A percentile compares a stretch with the other conserved stretches of the same genome.
phyloP scores from a whole-genome alignment of 805 yeast species.

The Spathaspora gorwiae region DNA sequence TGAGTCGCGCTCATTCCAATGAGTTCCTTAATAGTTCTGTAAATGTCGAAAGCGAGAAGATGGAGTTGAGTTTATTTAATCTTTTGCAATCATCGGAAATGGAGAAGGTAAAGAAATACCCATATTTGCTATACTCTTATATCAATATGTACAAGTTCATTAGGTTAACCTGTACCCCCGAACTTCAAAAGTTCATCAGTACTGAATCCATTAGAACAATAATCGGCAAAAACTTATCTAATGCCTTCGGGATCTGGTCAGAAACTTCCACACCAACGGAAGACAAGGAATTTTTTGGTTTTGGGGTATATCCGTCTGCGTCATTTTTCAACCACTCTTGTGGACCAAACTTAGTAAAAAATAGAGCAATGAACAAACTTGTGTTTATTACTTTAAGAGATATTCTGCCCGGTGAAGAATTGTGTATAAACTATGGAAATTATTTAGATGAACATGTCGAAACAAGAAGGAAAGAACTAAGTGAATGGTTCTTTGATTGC shows the following conservation, averaged over 20 bases:
- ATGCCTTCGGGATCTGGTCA: slow-evolving; percentile 70
- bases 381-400: slow-evolving; percentile 38
- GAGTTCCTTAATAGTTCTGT: not conserved
- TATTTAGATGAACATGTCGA: slow-evolving; percentile 34
- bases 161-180: slow-evolving; percentile 31
- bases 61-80: slow-evolving; percentile 30
- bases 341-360: slow-evolving; percentile 48
- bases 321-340: slow-evolving; percentile 70
- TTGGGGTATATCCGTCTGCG: slow-evolving; percentile 56
- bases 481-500: slow-evolving; percentile 59
- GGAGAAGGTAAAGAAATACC: slow-evolving; percentile 42
- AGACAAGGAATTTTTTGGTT: slow-evolving; percentile 53
- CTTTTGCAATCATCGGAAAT: slow-evolving; percentile 50
- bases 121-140: slow-evolving; percentile 45
- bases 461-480: slow-evolving; percentile 39
- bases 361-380: slow-evolving; percentile 36
- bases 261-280: slow-evolving; percentile 32
- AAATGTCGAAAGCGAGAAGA: slow-evolving; percentile 1
- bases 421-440: slow-evolving; percentile 62
- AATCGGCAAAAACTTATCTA: slow-evolving; percentile 58
- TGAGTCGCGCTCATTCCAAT: no score
- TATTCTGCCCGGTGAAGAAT: slow-evolving; percentile 42
- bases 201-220: slow-evolving; percentile 40
- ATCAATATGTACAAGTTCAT: slow-evolving; percentile 46
- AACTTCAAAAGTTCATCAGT: slow-evolving; percentile 31